Evolutionary conservation across 75 land plant species (phyloP).

Genomic region (Adiantum capillusveneris): DNA sequence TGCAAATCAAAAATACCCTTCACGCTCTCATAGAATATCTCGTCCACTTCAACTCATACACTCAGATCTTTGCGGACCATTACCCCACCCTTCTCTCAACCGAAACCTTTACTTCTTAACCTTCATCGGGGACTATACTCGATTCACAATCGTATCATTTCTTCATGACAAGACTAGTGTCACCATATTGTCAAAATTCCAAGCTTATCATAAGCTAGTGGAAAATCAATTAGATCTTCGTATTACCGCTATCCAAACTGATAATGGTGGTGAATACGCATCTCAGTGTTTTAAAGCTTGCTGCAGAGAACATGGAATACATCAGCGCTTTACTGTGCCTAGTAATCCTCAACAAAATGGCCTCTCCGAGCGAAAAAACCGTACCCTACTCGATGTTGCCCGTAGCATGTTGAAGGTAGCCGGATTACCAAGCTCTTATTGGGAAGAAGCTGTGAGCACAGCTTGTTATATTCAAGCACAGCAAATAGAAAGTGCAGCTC

Average conservation of each 20-base stretch:
- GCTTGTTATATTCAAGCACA: constrained; percentile 4
- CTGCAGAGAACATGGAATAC: neutral
- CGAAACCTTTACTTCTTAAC: neutral
- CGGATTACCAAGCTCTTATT: constrained; percentile 8
- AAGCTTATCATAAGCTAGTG: neutral
- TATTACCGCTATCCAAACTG: neutral
- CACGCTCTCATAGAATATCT: neutral
- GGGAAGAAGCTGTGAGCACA: constrained; percentile 11
- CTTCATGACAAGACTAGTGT: neutral
- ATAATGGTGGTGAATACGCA: neutral
- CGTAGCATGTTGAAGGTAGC: constrained; percentile 3
- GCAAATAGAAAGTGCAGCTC: too few relatives aligned
- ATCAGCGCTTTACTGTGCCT: neutral
- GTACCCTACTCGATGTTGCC: constrained; percentile 7
- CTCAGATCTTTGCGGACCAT: neutral
- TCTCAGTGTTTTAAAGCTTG: neutral
- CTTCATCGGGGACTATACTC: neutral
- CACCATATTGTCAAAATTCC: neutral
- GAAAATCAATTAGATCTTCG: neutral
- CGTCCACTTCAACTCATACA: neutral
- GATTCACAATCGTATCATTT: neutral
- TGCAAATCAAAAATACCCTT: neutral
- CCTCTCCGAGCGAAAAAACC: neutral
- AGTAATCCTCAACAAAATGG: constrained; percentile 7
- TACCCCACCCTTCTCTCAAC: neutral